Evolutionary conservation across 805 yeast species (phyloP).

Genomic region (Ogataea minuta): DNA sequence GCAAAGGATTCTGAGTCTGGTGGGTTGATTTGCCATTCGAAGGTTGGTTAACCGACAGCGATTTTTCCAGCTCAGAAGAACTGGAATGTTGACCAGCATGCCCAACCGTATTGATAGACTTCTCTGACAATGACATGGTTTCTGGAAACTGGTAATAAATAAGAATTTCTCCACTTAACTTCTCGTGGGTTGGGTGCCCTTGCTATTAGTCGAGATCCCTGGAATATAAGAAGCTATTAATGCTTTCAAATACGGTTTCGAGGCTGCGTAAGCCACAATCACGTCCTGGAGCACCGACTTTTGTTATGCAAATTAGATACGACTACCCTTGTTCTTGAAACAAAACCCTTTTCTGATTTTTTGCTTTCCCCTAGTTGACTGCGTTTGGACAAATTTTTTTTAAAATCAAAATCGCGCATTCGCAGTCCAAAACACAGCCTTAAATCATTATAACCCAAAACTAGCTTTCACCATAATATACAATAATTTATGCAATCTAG

Average conservation of each 20-base stretch:
- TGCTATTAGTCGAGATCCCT: not conserved
- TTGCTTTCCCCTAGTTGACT: not conserved
- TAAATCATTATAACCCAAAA: slow-evolving; percentile 3
- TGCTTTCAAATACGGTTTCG: not conserved
- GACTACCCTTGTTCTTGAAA: slow-evolving; percentile 2
- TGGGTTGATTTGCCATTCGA: not conserved
- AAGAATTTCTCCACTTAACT: not conserved
- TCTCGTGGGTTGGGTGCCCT: too few relatives aligned
- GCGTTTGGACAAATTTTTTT: not conserved
- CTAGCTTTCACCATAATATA: slow-evolving; percentile 11
- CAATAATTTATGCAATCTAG: slow-evolving; percentile 14
- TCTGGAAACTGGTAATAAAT: not conserved
- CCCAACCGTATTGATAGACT: slow-evolving; percentile 19
- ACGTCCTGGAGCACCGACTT: not conserved
- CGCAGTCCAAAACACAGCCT: slow-evolving; percentile 4
- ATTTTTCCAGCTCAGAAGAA: not conserved
- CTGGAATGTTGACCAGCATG: slow-evolving; percentile 4
- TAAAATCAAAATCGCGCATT: slow-evolving; percentile 12
- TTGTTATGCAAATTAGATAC: not conserved
- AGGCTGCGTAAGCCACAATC: slow-evolving; percentile 1
- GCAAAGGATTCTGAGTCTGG: slow-evolving; percentile 8
- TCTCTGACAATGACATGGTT: slow-evolving; percentile 20
- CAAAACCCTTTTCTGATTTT: slow-evolving; percentile 9
- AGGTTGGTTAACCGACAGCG: not conserved
- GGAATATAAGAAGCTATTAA: not conserved